These are phyloP conservation scores for Capsella bursapastoris DNA, from an alignment of 345 rosid genomes.

Conservation along the genomic window DNA sequence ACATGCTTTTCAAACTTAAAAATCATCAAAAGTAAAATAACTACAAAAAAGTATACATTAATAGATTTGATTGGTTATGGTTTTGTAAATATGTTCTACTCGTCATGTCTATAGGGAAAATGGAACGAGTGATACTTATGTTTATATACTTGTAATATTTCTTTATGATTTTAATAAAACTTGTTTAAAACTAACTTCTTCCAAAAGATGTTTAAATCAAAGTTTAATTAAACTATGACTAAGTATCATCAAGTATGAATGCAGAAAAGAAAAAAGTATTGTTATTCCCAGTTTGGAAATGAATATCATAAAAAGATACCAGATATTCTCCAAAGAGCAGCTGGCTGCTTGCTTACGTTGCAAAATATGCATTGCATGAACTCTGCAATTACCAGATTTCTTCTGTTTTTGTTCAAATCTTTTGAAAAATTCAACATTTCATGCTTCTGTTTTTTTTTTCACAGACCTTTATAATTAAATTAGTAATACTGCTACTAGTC, in stretches of 20 bases:
- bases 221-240: not conserved
- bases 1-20: not conserved
- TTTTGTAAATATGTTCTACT: not conserved
- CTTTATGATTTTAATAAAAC: too few species aligned
- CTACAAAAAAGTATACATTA: not conserved
- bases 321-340: conserved; percentile 38
- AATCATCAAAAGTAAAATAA: not conserved
- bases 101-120: too few species aligned
- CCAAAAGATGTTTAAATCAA: too few species aligned
- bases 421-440: conserved; percentile 34
- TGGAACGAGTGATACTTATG: too few species aligned
- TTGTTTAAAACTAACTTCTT: too few species aligned
- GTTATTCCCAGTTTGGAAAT: not conserved
- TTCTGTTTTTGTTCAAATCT: not conserved
- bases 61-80: not conserved
- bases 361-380: conserved; percentile 45
- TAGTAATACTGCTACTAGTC: conserved; percentile 19
- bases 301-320: conserved; percentile 37
- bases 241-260: not conserved
- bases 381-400: conserved; percentile 18
- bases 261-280: conserved; percentile 24
- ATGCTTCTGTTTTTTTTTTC: conserved; percentile 11
- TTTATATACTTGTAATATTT: too few species aligned
- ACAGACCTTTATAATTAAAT: conserved; percentile 7
- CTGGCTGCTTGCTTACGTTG: conserved; percentile 36